Evolutionary conservation across 192 early-diverging fungal species (phyloP), one percentile per base, ranked within the genome.

Genomic region (Piromyces sp.): DNA sequence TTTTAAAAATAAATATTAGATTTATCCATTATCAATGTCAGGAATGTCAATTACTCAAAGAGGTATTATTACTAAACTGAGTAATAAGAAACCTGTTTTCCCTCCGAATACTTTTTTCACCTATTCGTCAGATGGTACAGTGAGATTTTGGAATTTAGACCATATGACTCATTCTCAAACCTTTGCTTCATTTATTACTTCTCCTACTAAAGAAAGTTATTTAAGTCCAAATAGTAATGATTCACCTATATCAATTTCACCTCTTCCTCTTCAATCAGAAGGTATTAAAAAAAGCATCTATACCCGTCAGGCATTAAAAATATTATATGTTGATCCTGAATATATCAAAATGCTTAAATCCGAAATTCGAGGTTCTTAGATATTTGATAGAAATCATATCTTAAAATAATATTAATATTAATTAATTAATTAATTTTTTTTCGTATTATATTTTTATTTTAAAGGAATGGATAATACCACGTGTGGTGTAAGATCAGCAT

Each of bases 61-160:
- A 68, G 51, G 51, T n/a, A n/a, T 68, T n/a, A 68, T 68, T n/a
- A 68, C 51, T 9, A 68, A 68, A 68, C 9, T 68, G n/a, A 68
- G 51, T 68, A 5, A n/a, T 11, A 78, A 68, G 36, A 82, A 86
- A 84, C 26, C 28, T 79, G 84, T 68, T 19, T 85, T 90, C 15
- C 90, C 91, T 9, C 85, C 87, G 81, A 86, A 91, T 82, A 90
- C 92, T 3, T 94, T 95, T 85, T 84, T 87, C 3, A 93, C 94
- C 17, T 93, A 91, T 79, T 94, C 93, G 0, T 91, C 91, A 13
- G 94, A 95, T 86, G 90, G 92, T 19, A 94, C 94, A 0, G 89
- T 94, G 42, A 86, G 92, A 29, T 95, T 95, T 81, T 95, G 94
- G 94, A 93, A 93, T 80, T 80, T 94, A 30, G 91, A 93, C 79